Conservation (phyloP, 345 rosid species). For the Excoecaria cochinchinensis region DNA sequence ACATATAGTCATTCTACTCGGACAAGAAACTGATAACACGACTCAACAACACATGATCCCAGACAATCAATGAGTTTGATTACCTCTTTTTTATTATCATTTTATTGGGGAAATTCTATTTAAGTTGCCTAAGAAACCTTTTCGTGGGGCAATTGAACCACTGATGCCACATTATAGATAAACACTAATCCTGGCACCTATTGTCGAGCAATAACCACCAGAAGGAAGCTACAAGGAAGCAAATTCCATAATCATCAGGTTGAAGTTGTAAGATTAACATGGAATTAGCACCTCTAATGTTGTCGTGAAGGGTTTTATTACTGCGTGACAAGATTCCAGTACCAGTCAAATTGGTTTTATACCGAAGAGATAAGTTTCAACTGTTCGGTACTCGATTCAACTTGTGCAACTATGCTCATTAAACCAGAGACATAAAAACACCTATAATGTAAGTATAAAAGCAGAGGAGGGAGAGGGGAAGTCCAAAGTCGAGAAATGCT, state of each 20-base stretch:
- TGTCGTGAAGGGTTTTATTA: background rate
- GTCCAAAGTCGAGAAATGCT: constrained; percentile 21
- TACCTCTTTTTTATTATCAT: background rate
- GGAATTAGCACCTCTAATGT: background rate
- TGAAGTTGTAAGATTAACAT: background rate
- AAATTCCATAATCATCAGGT: background rate
- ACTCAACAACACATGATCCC: background rate
- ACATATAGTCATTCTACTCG: too few relatives aligned
- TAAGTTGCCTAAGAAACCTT: background rate
- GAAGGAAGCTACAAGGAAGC: background rate
- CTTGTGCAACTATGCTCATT: background rate
- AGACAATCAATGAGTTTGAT: background rate
- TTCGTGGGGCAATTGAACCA: background rate
- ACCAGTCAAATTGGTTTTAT: background rate
- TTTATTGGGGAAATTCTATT: background rate
- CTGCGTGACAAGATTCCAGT: background rate
- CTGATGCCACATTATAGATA: background rate
- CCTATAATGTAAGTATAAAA: background rate
- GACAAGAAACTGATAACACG: background rate
- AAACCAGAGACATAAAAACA: background rate
- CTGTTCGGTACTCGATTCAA: background rate
- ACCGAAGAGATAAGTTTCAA: background rate
- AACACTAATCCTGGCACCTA: background rate
- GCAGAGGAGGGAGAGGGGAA: background rate
- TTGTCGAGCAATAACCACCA: background rate